phyloP scores from a whole-genome alignment of 768 basidiomycete genomes.

The Rubroboletus satanas region DNA sequence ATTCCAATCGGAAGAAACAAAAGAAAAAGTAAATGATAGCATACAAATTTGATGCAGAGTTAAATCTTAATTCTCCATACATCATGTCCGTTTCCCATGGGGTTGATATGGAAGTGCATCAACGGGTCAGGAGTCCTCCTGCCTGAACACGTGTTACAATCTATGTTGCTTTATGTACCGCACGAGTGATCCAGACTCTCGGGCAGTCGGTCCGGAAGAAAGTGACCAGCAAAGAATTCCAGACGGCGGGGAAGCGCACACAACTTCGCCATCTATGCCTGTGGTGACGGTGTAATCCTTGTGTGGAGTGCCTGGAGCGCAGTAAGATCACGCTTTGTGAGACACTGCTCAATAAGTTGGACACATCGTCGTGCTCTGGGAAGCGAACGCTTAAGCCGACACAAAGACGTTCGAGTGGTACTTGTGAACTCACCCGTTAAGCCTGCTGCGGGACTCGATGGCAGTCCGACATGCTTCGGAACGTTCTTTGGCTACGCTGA shows the following conservation, averaged over 20 bases:
- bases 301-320: constrained; percentile 23
- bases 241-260: not conserved
- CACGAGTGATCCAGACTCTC: not conserved
- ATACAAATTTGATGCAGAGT: not conserved
- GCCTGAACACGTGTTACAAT: not conserved
- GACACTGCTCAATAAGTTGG: constrained; percentile 26
- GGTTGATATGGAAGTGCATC: not conserved
- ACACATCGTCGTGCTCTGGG: constrained; percentile 28
- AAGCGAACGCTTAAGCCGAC: not conserved
- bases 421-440: constrained; percentile 43
- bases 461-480: constrained; percentile 53
- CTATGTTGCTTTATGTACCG: not conserved
- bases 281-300: constrained; percentile 5
- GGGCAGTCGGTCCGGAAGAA: not conserved
- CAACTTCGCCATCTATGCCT: constrained; percentile 2
- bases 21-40: constrained; percentile 35
- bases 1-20: constrained; percentile 44
- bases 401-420: not conserved
- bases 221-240: not conserved
- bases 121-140: not conserved
- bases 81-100: not conserved
- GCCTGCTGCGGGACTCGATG: constrained; percentile 46
- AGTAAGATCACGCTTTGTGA: constrained; percentile 15
- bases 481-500: constrained; percentile 54
- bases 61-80: not conserved